phyloP scores from a whole-genome alignment of 1,139 yeast genomes.

The Geotrichum reessii region DNA sequence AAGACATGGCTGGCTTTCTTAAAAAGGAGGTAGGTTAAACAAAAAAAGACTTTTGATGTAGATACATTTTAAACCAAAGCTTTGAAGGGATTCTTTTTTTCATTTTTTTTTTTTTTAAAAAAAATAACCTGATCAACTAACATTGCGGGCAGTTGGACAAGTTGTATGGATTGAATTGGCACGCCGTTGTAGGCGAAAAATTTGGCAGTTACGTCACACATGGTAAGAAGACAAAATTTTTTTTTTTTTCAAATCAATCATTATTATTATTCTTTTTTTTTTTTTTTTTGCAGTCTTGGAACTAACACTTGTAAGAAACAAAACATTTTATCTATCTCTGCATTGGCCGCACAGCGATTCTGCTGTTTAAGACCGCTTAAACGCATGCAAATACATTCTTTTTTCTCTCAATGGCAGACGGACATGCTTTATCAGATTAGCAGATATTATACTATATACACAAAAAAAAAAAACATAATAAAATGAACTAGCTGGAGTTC shows the following conservation, averaged over 20 bases:
- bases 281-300: too few relatives aligned
- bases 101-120: too few relatives aligned
- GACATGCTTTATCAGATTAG: too few relatives aligned
- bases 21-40: conserved; percentile 64
- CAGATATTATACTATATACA: too few relatives aligned
- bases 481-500: too few relatives aligned
- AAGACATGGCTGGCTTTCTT: conserved; percentile 72
- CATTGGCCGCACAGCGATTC: conserved; percentile 71
- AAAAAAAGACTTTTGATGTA: too few relatives aligned
- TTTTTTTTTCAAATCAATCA: background rate
- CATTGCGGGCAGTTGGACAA: conserved; percentile 41
- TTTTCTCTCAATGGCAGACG: too few relatives aligned
- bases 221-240: conserved; percentile 39
- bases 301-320: conserved; percentile 32
- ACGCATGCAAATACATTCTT: background rate
- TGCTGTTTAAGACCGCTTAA: conserved; percentile 70
- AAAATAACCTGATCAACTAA: background rate
- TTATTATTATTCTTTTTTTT: too few relatives aligned
- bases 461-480: too few relatives aligned
- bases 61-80: background rate
- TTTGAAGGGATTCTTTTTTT: background rate
- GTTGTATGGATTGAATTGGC: conserved; percentile 83
- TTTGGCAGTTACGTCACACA: conserved; percentile 95
- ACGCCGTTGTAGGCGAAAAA: conserved; percentile 86
- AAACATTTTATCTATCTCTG: conserved; percentile 83